A percentile compares a stretch with the other conserved stretches of the same genome.
Evolutionary conservation across 1,284 basidiomycete genomes (phyloP).

Genomic region (Cutaneotrichosporon daszewskae): DNA sequence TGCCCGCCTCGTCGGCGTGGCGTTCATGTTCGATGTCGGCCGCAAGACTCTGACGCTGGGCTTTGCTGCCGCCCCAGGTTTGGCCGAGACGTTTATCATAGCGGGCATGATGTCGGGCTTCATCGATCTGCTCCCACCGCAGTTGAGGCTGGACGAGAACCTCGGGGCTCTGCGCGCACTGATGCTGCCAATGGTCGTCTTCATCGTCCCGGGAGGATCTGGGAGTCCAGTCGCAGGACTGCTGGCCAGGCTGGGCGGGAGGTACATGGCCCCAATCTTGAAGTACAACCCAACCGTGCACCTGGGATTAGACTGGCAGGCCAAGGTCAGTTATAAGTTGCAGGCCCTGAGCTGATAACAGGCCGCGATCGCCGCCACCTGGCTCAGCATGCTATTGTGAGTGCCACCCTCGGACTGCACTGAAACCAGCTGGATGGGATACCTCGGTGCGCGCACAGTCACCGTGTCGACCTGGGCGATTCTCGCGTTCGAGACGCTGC

Average conservation of each 20-base stretch:
- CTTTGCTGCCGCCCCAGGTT: neutral
- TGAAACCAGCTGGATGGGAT: slow-evolving; percentile 27
- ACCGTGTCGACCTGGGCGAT: slow-evolving; percentile 24
- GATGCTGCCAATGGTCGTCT: neutral
- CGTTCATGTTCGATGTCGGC: slow-evolving; percentile 25
- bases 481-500: slow-evolving; percentile 25
- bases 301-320: neutral
- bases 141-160: neutral
- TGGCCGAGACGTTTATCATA: neutral
- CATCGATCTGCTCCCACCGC: neutral
- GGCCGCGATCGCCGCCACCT: too few species aligned
- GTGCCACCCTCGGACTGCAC: neutral
- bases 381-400: neutral
- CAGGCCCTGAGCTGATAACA: too few species aligned
- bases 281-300: neutral
- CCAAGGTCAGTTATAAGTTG: too few species aligned
- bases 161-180: neutral
- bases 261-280: neutral
- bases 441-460: slow-evolving; percentile 22
- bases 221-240: neutral
- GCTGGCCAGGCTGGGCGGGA: neutral
- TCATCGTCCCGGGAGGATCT: neutral
- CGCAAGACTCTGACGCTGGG: neutral
- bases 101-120: neutral
- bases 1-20: slow-evolving; percentile 19